Base-by-base conservation (phyloP, 371 early-diverging fungal species). In the Mortierella sp. region DNA sequence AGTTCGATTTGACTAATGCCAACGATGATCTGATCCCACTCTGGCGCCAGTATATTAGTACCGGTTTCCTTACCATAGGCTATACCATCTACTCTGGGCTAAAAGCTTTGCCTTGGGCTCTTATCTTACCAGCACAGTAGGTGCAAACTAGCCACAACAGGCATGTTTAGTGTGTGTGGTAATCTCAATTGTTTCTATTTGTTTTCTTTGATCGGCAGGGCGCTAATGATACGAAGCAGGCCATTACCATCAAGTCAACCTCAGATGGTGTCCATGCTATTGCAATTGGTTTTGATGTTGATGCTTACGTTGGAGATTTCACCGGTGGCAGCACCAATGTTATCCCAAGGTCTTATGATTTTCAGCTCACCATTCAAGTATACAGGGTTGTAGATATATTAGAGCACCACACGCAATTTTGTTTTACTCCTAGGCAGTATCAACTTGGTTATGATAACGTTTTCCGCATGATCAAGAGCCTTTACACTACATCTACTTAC, bases 361-460 rank as follows among this genome's bases (percentile, higher is more conserved):
- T 68, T 28, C 66, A 72, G 72, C 3, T 35, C 35, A 8, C 35
- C 35, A 35, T 35, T 52, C 52, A 3, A 39, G 3, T 40, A 5
- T 62, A 8, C 2, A 22, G 20, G 20, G 22, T 22, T 5, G 52
- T 22, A 22, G 20, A 22, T 22, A 10, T 52, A 24, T 22, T 20
- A 3, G 20, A 52, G 52, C 10, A 52, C 20, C 52, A 14, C 28
- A 10, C 4, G 18, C n/a, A 49, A 47, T 61, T 5, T 26, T 43
- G 1, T 43, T 57, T 22, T 45, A 45, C 45, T 58, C n/a, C 5
- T 11, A 3, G 37, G n/a, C 55, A 67, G 68, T 74, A 74, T 30
- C 68, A 74, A 22, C 74, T 68, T 11, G 74, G 74, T 30, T 74
- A 74, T 52, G 74, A 74, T 35, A 74, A 57, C 64, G 45, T 74